phyloP scores from a whole-genome alignment of 2,329 filamentous ascomycete genomes.

The Aspergillus arachidicola region DNA sequence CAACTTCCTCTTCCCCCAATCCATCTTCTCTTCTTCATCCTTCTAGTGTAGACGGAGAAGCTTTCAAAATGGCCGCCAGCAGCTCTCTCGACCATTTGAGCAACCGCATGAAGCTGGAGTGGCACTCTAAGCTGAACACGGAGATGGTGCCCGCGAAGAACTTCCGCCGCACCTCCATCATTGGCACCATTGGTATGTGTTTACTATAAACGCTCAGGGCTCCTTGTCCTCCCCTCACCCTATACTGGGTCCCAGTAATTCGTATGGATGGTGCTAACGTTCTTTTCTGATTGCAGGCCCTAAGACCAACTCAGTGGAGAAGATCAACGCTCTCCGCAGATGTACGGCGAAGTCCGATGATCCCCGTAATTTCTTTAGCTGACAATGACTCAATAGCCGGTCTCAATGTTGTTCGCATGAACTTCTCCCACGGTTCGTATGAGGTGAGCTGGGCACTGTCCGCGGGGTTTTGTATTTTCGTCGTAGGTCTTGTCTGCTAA shows the following conservation, averaged over 20 bases:
- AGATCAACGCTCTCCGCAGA: slow-evolving; percentile 89
- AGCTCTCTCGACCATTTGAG: slow-evolving; percentile 85
- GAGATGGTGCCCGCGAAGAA: slow-evolving; percentile 83
- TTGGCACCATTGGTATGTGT: slow-evolving; percentile 88
- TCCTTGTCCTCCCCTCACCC: neutral
- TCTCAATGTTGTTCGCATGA: slow-evolving; percentile 99
- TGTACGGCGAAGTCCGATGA: slow-evolving; percentile 39
- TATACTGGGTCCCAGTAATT: slow-evolving; percentile 5
- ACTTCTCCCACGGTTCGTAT: slow-evolving; percentile 94
- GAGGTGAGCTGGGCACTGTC: slow-evolving; percentile 51
- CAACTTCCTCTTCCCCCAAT: slow-evolving; percentile 6
- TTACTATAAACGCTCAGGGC: neutral
- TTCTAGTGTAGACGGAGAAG: slow-evolving; percentile 11
- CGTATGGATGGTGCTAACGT: slow-evolving; percentile 23
- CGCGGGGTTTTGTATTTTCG: neutral
- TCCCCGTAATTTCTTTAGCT: slow-evolving; percentile 12
- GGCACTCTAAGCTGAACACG: slow-evolving; percentile 80
- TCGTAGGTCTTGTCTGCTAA: neutral
- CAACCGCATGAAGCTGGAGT: slow-evolving; percentile 72
- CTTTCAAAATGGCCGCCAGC: slow-evolving; percentile 64
- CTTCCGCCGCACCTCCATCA: slow-evolving; percentile 96
- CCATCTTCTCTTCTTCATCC: slow-evolving; percentile 8
- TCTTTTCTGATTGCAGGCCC: slow-evolving; percentile 58
- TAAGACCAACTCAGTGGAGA: slow-evolving; percentile 97
- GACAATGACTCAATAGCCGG: slow-evolving; percentile 59